phyloP scores from a whole-genome alignment of 306 rosid species.

The Pachyrhizus erosus region DNA sequence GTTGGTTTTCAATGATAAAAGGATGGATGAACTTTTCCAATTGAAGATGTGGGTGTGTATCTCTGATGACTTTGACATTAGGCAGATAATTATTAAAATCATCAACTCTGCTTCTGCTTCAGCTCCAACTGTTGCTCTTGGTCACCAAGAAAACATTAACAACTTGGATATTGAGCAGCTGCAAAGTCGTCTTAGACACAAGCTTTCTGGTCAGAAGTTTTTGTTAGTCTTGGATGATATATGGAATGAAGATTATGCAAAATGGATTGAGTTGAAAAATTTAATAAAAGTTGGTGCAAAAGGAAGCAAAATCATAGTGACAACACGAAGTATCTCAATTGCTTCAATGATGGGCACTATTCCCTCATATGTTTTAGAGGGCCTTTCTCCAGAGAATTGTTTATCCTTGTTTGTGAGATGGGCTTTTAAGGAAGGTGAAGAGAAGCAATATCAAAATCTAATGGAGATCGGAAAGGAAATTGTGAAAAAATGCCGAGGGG shows the following conservation, averaged over 20 bases:
- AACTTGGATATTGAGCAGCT: constrained; percentile 26
- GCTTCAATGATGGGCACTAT: constrained; percentile 37
- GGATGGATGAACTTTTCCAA: not conserved
- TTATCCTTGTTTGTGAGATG: constrained; percentile 36
- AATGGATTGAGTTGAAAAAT: constrained; percentile 31
- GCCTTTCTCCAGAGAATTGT: not conserved
- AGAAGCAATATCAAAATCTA: not conserved
- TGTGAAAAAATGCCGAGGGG: constrained; percentile 47
- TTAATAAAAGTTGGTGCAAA: not conserved
- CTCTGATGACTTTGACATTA: constrained; percentile 28
- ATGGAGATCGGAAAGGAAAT: constrained; percentile 31
- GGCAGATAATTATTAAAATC: constrained; percentile 13
- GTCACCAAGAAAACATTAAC: not conserved
- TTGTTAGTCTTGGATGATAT: constrained; percentile 27
- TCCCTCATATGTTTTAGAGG: not conserved
- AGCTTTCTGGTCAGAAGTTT: constrained; percentile 37
- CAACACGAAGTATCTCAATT: constrained; percentile 6
- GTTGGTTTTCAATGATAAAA: constrained; percentile 30
- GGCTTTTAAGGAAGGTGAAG: constrained; percentile 48
- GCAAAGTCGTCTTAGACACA: not conserved
- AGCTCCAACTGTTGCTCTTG: not conserved
- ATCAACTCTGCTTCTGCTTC: constrained; percentile 18
- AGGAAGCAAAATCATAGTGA: constrained; percentile 36
- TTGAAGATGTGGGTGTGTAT: constrained; percentile 46
- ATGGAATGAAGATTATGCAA: constrained; percentile 22